Evolutionary conservation across 805 yeast species (phyloP).

Genomic region (Kazachstania bromeliacearum): DNA sequence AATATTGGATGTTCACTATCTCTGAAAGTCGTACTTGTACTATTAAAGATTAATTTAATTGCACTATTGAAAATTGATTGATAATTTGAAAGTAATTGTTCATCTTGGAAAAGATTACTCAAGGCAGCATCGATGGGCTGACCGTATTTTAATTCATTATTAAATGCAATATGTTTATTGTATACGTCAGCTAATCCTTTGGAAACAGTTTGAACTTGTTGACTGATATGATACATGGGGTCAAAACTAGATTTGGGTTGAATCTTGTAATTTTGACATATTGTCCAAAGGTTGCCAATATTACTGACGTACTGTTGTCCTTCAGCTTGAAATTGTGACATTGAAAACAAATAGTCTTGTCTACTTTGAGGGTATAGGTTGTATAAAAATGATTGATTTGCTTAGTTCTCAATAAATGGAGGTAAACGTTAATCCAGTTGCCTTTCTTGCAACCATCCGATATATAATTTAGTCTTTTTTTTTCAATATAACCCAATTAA

Average conservation of each 20-base stretch:
- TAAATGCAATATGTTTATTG: slow-evolving; percentile 1
- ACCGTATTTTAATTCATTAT: not conserved
- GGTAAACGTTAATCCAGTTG: no score
- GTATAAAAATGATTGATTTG: no score
- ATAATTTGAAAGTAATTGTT: not conserved
- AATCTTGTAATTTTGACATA: slow-evolving; percentile 2
- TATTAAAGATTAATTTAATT: slow-evolving; percentile 9
- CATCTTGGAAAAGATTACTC: slow-evolving; percentile 1
- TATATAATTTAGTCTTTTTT: no score
- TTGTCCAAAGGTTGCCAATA: not conserved
- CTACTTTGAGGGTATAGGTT: no score
- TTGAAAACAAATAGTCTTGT: no score
- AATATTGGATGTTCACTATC: slow-evolving; percentile 10
- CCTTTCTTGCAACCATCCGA: no score
- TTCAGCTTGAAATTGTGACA: no score
- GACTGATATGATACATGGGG: slow-evolving; percentile 1
- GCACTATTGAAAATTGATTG: slow-evolving; percentile 8
- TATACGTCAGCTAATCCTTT: not conserved
- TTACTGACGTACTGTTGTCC: not conserved
- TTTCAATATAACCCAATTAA: no score
- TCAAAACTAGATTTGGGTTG: slow-evolving; percentile 6
- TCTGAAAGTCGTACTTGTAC: slow-evolving; percentile 11
- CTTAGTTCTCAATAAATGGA: no score
- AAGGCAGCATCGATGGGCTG: slow-evolving; percentile 1
- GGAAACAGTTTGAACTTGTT: not conserved